A percentile compares a stretch with the other conserved stretches of the same genome.
Conservation (phyloP, 2,329 filamentous ascomycete species). For the Pyrenochaeta sp. region DNA sequence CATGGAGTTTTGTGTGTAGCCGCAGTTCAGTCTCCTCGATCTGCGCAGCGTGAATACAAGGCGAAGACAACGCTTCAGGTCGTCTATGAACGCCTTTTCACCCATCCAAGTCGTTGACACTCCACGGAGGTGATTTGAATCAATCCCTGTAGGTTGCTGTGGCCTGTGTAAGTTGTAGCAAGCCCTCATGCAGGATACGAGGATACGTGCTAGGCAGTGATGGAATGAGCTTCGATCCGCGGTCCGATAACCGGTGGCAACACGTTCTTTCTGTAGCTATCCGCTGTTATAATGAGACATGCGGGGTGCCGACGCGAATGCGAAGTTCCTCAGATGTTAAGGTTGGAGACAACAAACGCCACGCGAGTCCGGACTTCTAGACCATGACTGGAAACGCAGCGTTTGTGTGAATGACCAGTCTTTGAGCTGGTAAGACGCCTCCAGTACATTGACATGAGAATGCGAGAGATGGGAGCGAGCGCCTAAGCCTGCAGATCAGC, state of each 20-base stretch:
- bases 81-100: not conserved
- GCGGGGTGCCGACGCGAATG: not conserved
- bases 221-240: not conserved
- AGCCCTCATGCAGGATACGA: not conserved
- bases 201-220: not conserved
- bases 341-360: no score
- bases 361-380: not conserved
- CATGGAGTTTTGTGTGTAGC: not conserved
- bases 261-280: not conserved
- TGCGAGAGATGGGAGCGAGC: not conserved
- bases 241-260: not conserved
- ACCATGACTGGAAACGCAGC: not conserved
- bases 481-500: not conserved
- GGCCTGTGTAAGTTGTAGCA: not conserved
- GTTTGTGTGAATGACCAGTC: not conserved
- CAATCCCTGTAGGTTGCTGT: not conserved
- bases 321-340: not conserved
- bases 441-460: not conserved
- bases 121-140: not conserved
- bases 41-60: not conserved
- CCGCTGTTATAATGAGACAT: not conserved
- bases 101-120: not conserved
- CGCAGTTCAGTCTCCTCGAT: not conserved
- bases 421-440: not conserved
- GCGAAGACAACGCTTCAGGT: not conserved